phyloP scores from a whole-genome alignment of 73 alveolate genomes.

The Paramecium sonneborni region DNA sequence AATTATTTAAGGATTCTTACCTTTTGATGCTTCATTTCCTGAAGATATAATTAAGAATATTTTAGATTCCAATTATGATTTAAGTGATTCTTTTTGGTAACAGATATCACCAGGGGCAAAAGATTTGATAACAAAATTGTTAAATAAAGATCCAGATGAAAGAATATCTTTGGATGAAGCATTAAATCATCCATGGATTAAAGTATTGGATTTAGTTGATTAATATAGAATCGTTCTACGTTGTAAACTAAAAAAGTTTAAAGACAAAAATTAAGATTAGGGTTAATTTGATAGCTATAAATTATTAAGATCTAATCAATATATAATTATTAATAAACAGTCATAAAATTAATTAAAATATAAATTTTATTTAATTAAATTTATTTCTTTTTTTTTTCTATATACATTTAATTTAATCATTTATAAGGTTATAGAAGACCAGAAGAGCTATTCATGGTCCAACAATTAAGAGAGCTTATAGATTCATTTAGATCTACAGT shows the following conservation, averaged over 20 bases:
- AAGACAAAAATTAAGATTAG: conserved; percentile 1
- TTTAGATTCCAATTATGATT: neutral
- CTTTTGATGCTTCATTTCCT: conserved; percentile 32
- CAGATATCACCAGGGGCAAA: conserved; percentile 51
- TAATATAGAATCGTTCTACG: neutral
- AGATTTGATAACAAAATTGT: conserved; percentile 48
- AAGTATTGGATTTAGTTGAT: neutral
- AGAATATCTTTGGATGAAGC: conserved; percentile 58
- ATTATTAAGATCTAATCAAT: neutral
- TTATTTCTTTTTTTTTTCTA: neutral
- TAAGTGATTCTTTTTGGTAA: conserved; percentile 44
- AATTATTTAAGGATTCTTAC: neutral
- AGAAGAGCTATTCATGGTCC: neutral
- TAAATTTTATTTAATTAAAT: neutral
- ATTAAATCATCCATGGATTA: conserved; percentile 66
- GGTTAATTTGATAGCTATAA: neutral
- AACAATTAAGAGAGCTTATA: conserved; percentile 2
- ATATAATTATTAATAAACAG: neutral
- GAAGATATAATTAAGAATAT: conserved; percentile 36
- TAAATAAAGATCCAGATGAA: conserved; percentile 46
- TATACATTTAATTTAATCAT: neutral
- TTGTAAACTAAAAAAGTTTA: neutral
- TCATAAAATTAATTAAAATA: neutral
- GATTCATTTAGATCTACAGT: neutral
- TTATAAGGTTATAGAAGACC: neutral